phyloP scores from a whole-genome alignment of 495 filamentous ascomycete genomes.

The Stereocaulon alpinum region DNA sequence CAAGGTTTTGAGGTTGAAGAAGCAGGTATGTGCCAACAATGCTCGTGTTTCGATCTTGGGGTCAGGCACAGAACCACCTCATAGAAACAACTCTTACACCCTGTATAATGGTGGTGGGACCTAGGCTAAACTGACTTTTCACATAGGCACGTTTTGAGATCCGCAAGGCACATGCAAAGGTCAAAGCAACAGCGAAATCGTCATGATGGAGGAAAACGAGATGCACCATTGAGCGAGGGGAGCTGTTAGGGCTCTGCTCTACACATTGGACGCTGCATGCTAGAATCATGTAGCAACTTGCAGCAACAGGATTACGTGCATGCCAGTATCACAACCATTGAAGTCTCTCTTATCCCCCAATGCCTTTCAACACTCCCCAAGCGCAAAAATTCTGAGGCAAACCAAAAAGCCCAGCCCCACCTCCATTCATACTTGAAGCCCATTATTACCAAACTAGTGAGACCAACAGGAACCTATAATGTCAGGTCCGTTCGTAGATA shows the following conservation, averaged over 20 bases:
- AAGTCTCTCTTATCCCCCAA: background rate
- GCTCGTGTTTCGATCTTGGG: too few relatives aligned
- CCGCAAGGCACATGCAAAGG: constrained; percentile 81
- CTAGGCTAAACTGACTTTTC: constrained; percentile 19
- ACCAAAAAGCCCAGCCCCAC: too few relatives aligned
- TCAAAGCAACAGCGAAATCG: constrained; percentile 48
- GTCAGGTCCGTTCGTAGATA: too few relatives aligned
- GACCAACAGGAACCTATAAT: background rate
- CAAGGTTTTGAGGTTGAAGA: constrained; percentile 96
- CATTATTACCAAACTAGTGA: too few relatives aligned
- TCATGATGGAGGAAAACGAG: constrained; percentile 14
- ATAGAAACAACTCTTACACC: too few relatives aligned
- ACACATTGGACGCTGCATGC: background rate
- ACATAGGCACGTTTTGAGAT: constrained; percentile 77
- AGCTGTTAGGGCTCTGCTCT: background rate
- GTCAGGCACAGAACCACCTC: too few relatives aligned
- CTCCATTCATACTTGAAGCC: too few relatives aligned
- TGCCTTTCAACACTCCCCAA: too few relatives aligned
- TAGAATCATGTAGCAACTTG: background rate
- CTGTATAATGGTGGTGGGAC: too few relatives aligned
- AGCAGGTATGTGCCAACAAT: constrained; percentile 57
- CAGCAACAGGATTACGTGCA: background rate
- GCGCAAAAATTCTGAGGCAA: too few relatives aligned
- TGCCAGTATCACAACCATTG: background rate
- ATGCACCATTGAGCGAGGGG: background rate